Base-by-base conservation (phyloP, 2,329 filamentous ascomycete genomes). In the Ascochyta koolunga region DNA sequence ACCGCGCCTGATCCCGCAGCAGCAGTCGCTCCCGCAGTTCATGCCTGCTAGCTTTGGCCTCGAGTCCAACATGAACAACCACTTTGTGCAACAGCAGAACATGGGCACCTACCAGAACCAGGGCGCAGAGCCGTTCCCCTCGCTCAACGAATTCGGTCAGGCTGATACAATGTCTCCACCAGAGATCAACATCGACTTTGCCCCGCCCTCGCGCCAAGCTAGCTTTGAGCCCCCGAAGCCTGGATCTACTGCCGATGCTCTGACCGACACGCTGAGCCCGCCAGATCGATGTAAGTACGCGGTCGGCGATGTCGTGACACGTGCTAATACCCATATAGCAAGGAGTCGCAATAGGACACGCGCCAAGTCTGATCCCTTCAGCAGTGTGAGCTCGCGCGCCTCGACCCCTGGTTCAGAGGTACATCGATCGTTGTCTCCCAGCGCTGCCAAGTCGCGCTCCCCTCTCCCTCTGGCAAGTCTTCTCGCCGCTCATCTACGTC, bases 171-270 rank as follows among this genome's bases (percentile, higher is more conserved):
- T 96, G 88, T 89, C 89, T 3, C 90, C 93, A n/a, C 93, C 93
- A 0, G 90, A 93, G 45, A 97, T 97, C 76, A 96, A 95, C 70
- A 95, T 97, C 65, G 90, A 96, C 71, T 92, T 91, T 73, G 93
- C 92, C 15, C 93, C 93, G 21, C 87, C 87, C 8, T 85, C 89
- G 46, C 79, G 83, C 53, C 85, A 85, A 66, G 83, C 81, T 47
- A 86, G 81, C 63, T 89, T 90, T 69, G 89, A 88, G 59, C 83
- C 84, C 24, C 80, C 83, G 18, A 90, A 89, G 68, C 77, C 82
- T 25, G 80, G 81, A n/a, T 79, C 87, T 62, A 76, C 68, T 73
- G 83, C 87, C 59, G 90, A 96, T 72, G 91, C 92, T 4, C 29
- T 54, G 27, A 54, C 51, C 25, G 51, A 54, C 21, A 50, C 51